Evolutionary conservation across 257 asterid species (phyloP).

Genomic region (Nicotiana sylvestris): DNA sequence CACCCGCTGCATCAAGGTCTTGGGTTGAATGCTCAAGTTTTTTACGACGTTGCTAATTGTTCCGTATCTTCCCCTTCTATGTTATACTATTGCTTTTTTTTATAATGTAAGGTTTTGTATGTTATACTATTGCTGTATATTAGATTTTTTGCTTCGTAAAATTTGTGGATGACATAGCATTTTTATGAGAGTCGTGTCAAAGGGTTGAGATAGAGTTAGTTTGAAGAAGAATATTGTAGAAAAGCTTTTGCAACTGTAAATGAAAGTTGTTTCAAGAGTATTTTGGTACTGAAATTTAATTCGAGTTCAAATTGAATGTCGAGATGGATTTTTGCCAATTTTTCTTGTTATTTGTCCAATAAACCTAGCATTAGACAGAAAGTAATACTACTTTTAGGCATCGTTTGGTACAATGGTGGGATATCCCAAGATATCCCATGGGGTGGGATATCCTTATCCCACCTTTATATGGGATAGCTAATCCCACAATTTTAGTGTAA

Average conservation of each 20-base stretch:
- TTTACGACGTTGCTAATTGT: background rate
- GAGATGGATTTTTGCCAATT: background rate
- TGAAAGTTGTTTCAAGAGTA: background rate
- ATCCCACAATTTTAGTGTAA: too few relatives aligned
- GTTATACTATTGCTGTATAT: background rate
- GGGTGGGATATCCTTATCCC: too few relatives aligned
- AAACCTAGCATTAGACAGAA: background rate
- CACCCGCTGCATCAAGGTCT: background rate
- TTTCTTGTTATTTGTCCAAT: background rate
- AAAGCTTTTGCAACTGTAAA: background rate
- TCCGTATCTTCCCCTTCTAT: background rate
- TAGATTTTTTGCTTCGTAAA: background rate
- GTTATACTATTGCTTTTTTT: background rate
- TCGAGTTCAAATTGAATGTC: background rate
- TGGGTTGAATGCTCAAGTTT: background rate
- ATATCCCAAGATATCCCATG: too few relatives aligned
- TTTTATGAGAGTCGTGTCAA: background rate
- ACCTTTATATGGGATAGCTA: too few relatives aligned
- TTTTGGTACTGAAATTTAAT: background rate
- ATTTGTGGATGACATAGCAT: background rate
- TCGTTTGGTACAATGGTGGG: too few relatives aligned
- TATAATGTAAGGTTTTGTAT: too few relatives aligned
- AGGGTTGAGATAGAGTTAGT: background rate
- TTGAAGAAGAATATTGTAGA: background rate
- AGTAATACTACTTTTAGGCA: background rate